These are phyloP conservation scores for Cyberlindnera amylophila DNA, from an alignment of 805 yeast genomes.

Conservation along the genomic window DNA sequence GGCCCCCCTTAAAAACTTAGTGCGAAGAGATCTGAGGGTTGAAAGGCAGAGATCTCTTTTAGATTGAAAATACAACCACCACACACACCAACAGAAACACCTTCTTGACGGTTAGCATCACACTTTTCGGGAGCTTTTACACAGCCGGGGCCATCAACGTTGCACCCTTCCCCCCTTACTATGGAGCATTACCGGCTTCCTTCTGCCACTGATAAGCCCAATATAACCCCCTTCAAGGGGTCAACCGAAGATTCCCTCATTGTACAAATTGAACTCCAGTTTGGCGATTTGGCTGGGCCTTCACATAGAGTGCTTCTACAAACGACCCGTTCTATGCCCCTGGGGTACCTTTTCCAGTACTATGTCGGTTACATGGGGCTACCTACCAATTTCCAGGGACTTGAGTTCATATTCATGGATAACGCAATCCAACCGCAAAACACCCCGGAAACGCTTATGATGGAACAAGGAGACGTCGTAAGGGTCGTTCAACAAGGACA, in stretches of 20 bases:
- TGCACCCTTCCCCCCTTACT: too few species aligned
- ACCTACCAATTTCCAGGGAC: neutral
- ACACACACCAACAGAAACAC: too few species aligned
- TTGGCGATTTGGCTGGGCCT: constrained; percentile 1
- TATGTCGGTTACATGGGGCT: constrained; percentile 2
- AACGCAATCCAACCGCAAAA: neutral
- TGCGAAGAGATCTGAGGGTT: too few species aligned
- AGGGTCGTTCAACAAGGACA: neutral
- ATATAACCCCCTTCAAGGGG: too few species aligned
- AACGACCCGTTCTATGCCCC: neutral
- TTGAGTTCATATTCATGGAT: constrained; percentile 4
- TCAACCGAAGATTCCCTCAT: neutral
- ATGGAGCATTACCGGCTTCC: too few species aligned
- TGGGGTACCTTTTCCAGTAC: constrained; percentile 1
- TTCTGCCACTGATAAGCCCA: too few species aligned
- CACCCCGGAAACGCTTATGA: neutral
- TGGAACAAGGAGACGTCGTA: constrained; percentile 9
- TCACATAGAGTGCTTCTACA: constrained; percentile 1
- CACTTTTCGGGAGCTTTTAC: too few species aligned
- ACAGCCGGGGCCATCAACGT: too few species aligned
- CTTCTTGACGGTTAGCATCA: too few species aligned
- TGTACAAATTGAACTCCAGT: constrained; percentile 4
- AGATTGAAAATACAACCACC: too few species aligned
- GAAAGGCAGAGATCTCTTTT: too few species aligned
- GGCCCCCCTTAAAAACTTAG: too few species aligned